Conservation (phyloP, 257 asterid species). For the Nicotiana obtusifolia region DNA sequence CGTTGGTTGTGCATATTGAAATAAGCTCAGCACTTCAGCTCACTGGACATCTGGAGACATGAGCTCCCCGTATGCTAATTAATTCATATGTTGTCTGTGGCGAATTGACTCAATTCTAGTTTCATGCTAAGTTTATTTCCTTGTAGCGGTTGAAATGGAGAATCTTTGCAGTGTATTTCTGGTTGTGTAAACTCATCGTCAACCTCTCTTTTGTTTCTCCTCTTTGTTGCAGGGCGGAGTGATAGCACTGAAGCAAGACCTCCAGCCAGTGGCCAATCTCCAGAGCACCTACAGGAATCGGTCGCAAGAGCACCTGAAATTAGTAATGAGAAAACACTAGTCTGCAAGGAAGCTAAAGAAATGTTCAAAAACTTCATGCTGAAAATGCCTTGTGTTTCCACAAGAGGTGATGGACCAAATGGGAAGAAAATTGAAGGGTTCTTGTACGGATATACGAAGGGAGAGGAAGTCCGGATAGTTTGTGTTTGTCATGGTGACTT, state of each 20-base stretch:
- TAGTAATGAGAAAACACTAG: constrained; percentile 4
- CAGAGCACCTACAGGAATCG: neutral
- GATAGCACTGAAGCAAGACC: neutral
- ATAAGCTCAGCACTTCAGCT: too few species aligned
- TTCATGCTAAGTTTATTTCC: neutral
- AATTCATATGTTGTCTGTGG: neutral
- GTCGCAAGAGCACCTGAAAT: neutral
- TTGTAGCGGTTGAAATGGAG: neutral
- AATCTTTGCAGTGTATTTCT: too few species aligned
- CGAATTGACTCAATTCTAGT: neutral
- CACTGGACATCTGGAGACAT: too few species aligned
- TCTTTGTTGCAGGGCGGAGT: neutral
- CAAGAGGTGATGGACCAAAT: constrained; percentile 40
- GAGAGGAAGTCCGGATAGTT: constrained; percentile 59
- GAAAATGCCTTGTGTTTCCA: constrained; percentile 65
- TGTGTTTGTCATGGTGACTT: constrained; percentile 82
- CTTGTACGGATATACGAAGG: constrained; percentile 48
- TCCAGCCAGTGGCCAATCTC: constrained; percentile 8
- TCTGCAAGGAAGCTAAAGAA: constrained; percentile 11
- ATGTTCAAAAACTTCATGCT: constrained; percentile 24
- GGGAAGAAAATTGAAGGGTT: constrained; percentile 54
- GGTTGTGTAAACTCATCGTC: neutral
- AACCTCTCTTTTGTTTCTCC: neutral
- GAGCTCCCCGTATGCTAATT: neutral
- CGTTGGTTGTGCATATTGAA: too few species aligned